These are phyloP conservation scores for Cornus suecica DNA, from an alignment of 148 eudicot genomes.

Conservation along the genomic window DNA sequence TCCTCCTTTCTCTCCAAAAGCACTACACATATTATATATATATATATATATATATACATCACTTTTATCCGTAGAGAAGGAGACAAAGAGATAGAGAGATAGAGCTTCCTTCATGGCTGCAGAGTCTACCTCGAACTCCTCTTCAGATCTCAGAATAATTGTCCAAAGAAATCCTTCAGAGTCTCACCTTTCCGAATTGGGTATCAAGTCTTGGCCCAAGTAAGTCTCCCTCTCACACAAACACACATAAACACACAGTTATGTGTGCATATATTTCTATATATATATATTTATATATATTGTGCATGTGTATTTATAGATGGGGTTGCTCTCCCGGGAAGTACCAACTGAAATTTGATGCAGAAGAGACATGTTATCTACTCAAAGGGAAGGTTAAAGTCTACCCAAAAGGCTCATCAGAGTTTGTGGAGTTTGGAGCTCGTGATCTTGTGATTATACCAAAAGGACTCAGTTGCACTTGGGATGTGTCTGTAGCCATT, in stretches of 20 bases:
- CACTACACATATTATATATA: too few species aligned
- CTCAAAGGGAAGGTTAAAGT: conserved; percentile 51
- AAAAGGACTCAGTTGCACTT: conserved; percentile 77
- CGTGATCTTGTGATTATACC: conserved; percentile 65
- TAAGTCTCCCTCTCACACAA: conserved; percentile 25
- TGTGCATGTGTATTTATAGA: conserved; percentile 5
- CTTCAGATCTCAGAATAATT: conserved; percentile 28
- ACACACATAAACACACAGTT: too few species aligned
- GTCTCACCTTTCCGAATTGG: conserved; percentile 38
- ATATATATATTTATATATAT: background rate
- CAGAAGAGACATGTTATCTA: conserved; percentile 51
- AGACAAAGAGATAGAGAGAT: background rate
- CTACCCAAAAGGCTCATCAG: conserved; percentile 25
- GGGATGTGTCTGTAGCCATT: conserved; percentile 71
- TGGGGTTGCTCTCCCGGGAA: conserved; percentile 59
- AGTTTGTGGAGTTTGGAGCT: conserved; percentile 45
- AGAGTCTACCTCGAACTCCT: conserved; percentile 13
- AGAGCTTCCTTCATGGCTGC: conserved; percentile 18
- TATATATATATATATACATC: too few species aligned
- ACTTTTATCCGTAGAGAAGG: background rate
- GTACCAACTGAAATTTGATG: conserved; percentile 41
- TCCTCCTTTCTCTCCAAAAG: background rate
- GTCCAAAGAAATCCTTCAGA: conserved; percentile 42
- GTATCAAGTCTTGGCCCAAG: conserved; percentile 60
- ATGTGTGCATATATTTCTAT: too few species aligned